Conservation (phyloP, 2,329 filamentous ascomycete genomes). For the Nemania bipapillata region DNA sequence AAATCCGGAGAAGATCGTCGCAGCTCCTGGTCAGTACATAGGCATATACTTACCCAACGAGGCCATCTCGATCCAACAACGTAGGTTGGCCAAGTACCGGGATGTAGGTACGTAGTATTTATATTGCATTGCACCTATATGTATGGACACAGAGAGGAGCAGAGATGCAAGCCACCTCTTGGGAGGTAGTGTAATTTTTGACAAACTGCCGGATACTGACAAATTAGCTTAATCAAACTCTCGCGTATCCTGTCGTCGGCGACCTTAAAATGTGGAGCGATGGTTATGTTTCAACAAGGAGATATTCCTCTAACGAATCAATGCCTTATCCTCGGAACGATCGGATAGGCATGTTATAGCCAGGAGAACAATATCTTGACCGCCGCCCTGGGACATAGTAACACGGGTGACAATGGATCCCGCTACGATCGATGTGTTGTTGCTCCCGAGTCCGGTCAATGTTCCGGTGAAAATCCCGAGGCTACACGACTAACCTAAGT, state of each 20-base stretch:
- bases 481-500: background rate
- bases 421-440: slow-evolving; percentile 14
- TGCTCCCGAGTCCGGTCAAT: slow-evolving; percentile 14
- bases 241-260: background rate
- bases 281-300: background rate
- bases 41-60: background rate
- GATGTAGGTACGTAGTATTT: background rate
- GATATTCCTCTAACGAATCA: background rate
- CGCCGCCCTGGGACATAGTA: slow-evolving; percentile 18
- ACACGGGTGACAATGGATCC: slow-evolving; percentile 3
- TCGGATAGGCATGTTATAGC: slow-evolving; percentile 9
- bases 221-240: background rate
- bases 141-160: too few relatives aligned
- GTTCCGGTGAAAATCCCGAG: slow-evolving; percentile 10
- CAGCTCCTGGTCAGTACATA: background rate
- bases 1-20: slow-evolving; percentile 30
- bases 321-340: background rate
- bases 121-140: too few relatives aligned
- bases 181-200: slow-evolving; percentile 1
- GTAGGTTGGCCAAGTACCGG: slow-evolving; percentile 24
- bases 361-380: slow-evolving; percentile 18
- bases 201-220: slow-evolving; percentile 15
- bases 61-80: slow-evolving; percentile 7
- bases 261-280: slow-evolving; percentile 19
- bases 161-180: slow-evolving; percentile 30